Conservation (phyloP, 2,329 filamentous ascomycete genomes). For the Fusarium musae region DNA sequence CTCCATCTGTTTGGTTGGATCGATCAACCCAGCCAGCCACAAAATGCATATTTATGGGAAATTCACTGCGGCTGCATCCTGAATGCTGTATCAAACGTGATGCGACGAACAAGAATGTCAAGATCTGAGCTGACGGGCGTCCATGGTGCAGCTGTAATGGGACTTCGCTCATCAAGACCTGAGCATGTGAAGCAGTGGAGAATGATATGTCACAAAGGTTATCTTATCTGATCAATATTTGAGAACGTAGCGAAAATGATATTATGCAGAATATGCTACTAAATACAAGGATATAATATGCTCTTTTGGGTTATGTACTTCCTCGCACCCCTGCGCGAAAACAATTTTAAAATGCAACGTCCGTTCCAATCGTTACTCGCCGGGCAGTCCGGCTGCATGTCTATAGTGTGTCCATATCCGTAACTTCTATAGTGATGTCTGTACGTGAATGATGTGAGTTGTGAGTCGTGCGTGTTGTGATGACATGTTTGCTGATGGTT, state of each 20-base stretch:
- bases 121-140: too few species aligned
- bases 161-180: not conserved
- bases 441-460: not conserved
- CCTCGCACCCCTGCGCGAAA: slow-evolving; percentile 1
- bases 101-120: not conserved
- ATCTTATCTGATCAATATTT: not conserved
- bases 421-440: slow-evolving; percentile 6
- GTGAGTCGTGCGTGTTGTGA: not conserved
- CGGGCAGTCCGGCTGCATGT: slow-evolving; percentile 24
- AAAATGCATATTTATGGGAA: rapidly evolving
- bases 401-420: not conserved
- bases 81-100: too few species aligned
- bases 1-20: not conserved
- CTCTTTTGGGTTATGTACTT: slow-evolving; percentile 26
- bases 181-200: not conserved
- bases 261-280: slow-evolving; percentile 27
- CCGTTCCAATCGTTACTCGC: slow-evolving; percentile 31
- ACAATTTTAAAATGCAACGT: slow-evolving; percentile 19
- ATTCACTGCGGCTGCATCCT: not conserved
- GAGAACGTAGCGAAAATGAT: slow-evolving; percentile 20
- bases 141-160: too few species aligned
- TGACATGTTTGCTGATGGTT: not conserved
- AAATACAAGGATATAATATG: slow-evolving; percentile 36
- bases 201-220: too few species aligned
- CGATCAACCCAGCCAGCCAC: not conserved